Percentiles rank a stretch among this genome's conserved stretches.
These are phyloP conservation scores for Penicillium sp. DNA, from an alignment of 2,329 filamentous ascomycete species.

Conservation along the genomic window DNA sequence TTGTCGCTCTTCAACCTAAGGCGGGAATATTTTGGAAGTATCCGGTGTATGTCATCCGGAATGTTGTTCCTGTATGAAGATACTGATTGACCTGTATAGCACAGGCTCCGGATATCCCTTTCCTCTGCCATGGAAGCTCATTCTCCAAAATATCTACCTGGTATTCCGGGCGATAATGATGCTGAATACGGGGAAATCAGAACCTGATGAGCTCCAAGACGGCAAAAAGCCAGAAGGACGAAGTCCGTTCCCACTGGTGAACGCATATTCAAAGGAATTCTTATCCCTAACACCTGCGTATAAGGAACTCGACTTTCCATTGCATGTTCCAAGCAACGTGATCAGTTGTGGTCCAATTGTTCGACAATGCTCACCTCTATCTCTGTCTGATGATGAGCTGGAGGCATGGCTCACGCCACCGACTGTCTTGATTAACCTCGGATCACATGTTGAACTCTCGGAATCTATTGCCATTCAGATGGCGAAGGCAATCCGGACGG, in stretches of 20 bases:
- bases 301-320: constrained; percentile 47
- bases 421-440: constrained; percentile 56
- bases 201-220: constrained; percentile 28
- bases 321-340: constrained; percentile 47
- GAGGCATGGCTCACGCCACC: constrained; percentile 49
- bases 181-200: constrained; percentile 13
- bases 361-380: constrained; percentile 37
- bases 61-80: too few relatives aligned
- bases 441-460: constrained; percentile 43
- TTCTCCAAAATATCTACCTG: constrained; percentile 50
- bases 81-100: constrained; percentile 30
- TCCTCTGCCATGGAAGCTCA: constrained; percentile 51
- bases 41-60: constrained; percentile 31
- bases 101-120: constrained; percentile 51
- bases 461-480: constrained; percentile 35
- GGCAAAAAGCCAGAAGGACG: constrained; percentile 34
- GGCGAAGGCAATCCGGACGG: constrained; percentile 46
- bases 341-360: constrained; percentile 55
- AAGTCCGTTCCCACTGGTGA: constrained; percentile 34
- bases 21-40: constrained; percentile 39
- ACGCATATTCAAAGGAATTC: constrained; percentile 32
- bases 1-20: constrained; percentile 44
- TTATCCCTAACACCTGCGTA: constrained; percentile 37
- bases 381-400: constrained; percentile 48
- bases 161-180: constrained; percentile 31